A percentile compares a stretch with the other conserved stretches of the same genome.
Evolutionary conservation across 2,329 filamentous ascomycete species (phyloP).

Genomic region (Diaporthe citriasiana): DNA sequence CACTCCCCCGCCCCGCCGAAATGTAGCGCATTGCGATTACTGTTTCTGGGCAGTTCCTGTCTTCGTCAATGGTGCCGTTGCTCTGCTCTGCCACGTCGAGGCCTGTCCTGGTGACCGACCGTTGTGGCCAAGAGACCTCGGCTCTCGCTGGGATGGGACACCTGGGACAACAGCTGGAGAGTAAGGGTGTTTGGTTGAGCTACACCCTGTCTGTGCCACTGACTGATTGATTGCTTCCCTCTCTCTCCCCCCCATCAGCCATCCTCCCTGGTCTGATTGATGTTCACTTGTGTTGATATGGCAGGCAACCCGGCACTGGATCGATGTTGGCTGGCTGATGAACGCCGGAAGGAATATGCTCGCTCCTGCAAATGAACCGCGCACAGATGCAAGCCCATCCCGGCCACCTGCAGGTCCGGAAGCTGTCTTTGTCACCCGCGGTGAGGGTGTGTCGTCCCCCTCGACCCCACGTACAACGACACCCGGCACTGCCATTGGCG

Average conservation of each 20-base stretch:
- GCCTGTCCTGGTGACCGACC: background rate
- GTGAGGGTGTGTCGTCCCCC: conserved; percentile 6
- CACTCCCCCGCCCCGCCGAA: background rate
- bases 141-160: background rate
- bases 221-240: background rate
- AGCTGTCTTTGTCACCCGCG: conserved; percentile 26
- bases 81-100: background rate
- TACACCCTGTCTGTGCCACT: background rate
- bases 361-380: background rate
- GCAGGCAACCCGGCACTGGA: conserved; percentile 13
- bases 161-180: background rate
- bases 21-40: background rate
- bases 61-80: background rate
- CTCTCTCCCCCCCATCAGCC: background rate
- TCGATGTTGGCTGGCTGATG: background rate
- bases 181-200: background rate
- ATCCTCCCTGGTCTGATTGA: background rate
- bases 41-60: background rate
- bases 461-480: background rate
- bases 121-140: background rate
- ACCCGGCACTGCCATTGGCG: conserved; percentile 1
- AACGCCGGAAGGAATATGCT: background rate
- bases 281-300: conserved; percentile 9
- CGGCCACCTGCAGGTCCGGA: conserved; percentile 32
- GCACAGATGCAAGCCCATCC: conserved; percentile 19